phyloP scores from a whole-genome alignment of 129 eudicot species.

The Artemisia annua region DNA sequence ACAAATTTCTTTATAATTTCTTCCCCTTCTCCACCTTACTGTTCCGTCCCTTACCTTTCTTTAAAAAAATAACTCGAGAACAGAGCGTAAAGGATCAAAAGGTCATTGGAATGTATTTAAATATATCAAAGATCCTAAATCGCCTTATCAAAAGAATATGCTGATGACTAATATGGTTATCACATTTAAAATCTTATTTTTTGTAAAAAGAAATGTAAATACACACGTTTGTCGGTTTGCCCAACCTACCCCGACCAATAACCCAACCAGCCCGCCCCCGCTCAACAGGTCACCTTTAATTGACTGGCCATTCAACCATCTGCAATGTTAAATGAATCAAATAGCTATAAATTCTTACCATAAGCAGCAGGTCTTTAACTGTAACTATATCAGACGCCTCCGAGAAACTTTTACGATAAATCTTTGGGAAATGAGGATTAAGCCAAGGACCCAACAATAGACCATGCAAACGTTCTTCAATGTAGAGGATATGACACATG shows the following conservation, averaged over 20 bases:
- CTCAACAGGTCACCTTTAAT: too few species aligned
- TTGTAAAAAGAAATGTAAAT: background rate
- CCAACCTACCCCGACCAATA: background rate
- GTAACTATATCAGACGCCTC: slow-evolving; percentile 46
- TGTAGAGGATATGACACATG: slow-evolving; percentile 61
- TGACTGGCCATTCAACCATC: background rate
- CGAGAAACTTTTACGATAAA: slow-evolving; percentile 57
- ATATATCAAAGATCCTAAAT: background rate
- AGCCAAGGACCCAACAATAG: slow-evolving; percentile 94
- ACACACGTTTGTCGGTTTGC: background rate
- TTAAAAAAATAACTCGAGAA: too few species aligned
- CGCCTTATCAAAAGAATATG: background rate
- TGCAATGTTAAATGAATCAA: background rate
- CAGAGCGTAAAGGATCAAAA: background rate
- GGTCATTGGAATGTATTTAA: background rate
- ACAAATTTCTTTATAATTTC: too few species aligned
- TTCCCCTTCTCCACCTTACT: too few species aligned
- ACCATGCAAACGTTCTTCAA: slow-evolving; percentile 89
- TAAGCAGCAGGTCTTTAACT: slow-evolving; percentile 55
- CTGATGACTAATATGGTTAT: background rate
- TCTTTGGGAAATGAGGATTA: slow-evolving; percentile 53
- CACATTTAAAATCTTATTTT: background rate
- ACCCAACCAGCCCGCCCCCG: background rate
- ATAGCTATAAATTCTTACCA: slow-evolving; percentile 39
- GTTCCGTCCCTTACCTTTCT: too few species aligned